Percentiles rank a stretch among this genome's conserved stretches.
phyloP scores from a whole-genome alignment of 768 basidiomycete species.

The Podaxis rugospora region DNA sequence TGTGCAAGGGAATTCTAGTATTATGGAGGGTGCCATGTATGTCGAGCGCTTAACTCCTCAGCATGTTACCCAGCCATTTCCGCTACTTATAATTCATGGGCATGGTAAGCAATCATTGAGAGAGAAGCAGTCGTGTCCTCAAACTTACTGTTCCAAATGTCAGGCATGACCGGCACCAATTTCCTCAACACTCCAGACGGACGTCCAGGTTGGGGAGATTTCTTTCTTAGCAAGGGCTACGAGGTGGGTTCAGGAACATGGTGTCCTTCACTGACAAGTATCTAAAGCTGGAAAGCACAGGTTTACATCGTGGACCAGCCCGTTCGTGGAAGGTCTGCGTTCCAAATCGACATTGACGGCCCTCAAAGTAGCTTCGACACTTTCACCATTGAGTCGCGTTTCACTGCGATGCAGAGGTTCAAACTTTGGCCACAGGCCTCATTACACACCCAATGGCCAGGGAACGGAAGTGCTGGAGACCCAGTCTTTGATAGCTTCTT shows the following conservation, averaged over 20 bases:
- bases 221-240: slow-evolving; percentile 45
- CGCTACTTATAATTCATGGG: slow-evolving; percentile 46
- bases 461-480: slow-evolving; percentile 43
- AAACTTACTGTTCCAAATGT: neutral
- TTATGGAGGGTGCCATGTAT: slow-evolving; percentile 39
- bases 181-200: slow-evolving; percentile 54
- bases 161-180: slow-evolving; percentile 48
- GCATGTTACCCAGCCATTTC: slow-evolving; percentile 31
- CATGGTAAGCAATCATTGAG: slow-evolving; percentile 24
- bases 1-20: slow-evolving; percentile 27
- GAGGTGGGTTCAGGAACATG: slow-evolving; percentile 28
- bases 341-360: slow-evolving; percentile 36
- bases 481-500: slow-evolving; percentile 41
- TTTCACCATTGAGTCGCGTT: slow-evolving; percentile 32
- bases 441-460: slow-evolving; percentile 50
- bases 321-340: slow-evolving; percentile 40
- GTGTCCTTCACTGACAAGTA: neutral
- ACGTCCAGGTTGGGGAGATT: slow-evolving; percentile 50
- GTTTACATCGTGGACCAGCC: slow-evolving; percentile 46
- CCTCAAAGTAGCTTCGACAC: slow-evolving; percentile 25
- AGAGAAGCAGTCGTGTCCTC: neutral
- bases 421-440: slow-evolving; percentile 43
- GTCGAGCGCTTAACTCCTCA: slow-evolving; percentile 40
- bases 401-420: slow-evolving; percentile 36
- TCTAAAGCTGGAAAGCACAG: slow-evolving; percentile 15